A percentile compares a stretch with the other conserved stretches of the same genome.
Evolutionary conservation across 1,139 yeast species (phyloP).

Genomic region (Hemisphaericaspora lyxosophila): DNA sequence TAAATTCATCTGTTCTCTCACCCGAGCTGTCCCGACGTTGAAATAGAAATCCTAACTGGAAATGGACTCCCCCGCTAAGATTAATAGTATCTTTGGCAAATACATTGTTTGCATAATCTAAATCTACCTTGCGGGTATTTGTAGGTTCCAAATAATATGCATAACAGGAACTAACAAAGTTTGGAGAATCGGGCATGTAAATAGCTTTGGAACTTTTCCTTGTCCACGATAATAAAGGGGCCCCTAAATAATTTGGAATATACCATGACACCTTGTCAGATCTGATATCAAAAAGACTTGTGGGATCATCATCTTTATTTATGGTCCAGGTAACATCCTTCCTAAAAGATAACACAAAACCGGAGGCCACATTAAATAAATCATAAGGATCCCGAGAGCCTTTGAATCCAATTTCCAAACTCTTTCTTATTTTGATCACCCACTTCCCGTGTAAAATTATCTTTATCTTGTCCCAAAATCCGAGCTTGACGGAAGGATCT

Average conservation of each 20-base stretch:
- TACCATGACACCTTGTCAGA: slow-evolving; percentile 43
- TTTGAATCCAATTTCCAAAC: slow-evolving; percentile 54
- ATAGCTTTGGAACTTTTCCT: slow-evolving; percentile 45
- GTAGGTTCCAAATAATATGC: slow-evolving; percentile 48
- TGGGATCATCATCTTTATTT: slow-evolving; percentile 41
- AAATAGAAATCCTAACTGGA: slow-evolving; percentile 58
- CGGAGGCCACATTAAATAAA: slow-evolving; percentile 37
- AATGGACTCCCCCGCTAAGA: slow-evolving; percentile 59
- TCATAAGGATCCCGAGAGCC: slow-evolving; percentile 50
- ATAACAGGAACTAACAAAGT: slow-evolving; percentile 47
- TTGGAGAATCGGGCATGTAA: slow-evolving; percentile 44
- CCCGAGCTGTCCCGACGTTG: slow-evolving; percentile 46
- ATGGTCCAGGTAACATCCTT: slow-evolving; percentile 41
- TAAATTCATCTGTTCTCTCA: slow-evolving; percentile 51
- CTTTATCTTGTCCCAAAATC: slow-evolving; percentile 60
- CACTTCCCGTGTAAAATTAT: slow-evolving; percentile 50
- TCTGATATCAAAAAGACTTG: slow-evolving; percentile 35
- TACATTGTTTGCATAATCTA: slow-evolving; percentile 17
- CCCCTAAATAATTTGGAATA: slow-evolving; percentile 62
- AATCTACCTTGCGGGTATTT: slow-evolving; percentile 9
- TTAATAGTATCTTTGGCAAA: slow-evolving; percentile 56
- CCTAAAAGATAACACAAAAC: slow-evolving; percentile 41
- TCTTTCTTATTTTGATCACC: slow-evolving; percentile 31
- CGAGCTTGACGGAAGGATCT: slow-evolving; percentile 58
- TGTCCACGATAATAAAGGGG: slow-evolving; percentile 63